Base-by-base conservation (phyloP, 2,329 filamentous ascomycete species). In the Samsoniella hepiali region DNA sequence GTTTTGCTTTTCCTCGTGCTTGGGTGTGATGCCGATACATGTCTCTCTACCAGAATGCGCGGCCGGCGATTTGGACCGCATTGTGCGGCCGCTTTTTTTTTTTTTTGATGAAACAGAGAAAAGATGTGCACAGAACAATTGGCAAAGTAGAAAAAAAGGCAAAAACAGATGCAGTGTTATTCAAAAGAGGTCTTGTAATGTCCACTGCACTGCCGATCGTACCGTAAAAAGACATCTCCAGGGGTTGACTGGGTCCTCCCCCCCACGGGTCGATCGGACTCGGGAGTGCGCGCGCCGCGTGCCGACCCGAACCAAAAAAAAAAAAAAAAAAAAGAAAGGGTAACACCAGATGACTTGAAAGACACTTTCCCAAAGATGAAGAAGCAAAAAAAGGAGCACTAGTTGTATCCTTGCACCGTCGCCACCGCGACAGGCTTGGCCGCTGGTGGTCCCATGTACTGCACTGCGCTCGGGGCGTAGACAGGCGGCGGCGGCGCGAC, bases 381-480 rank as follows among this genome's bases (percentile, higher is more conserved):
- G 22, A 22, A 22, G 34, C 34, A 11, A 3, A 38, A 5, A 38
- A 10, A 38, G 9, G 9, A 40, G 27, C 11, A 22, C 36, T 61
- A 54, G 31, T 27, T 45, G 50, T 36, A 55, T 31, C 49, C 58
- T 38, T 61, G 58, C 38, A 38, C 49, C 3, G 56, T 50, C 1
- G 56, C 44, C 32, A 45, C 42, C 1, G 58, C n/a, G 15, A 40
- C 50, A 1, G 58, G 58, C 50, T 55, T 61, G 9, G 49, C 40
- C 15, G 22, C 22, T 22, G 22, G 22, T 22, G 58, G 38, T 34
- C 47, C 58, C 22, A 34, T 42, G 58, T 54, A 36, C 22, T 54
- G 49, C 13, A 55, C 40, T 22, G 58, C 8, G 13, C 58, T 61
- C 11, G 58, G 58, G 32, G 58, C 58, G 50, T 61, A 61, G 31